Conservation (phyloP, 371 early-diverging fungal species). For the Mortierella sp. region DNA sequence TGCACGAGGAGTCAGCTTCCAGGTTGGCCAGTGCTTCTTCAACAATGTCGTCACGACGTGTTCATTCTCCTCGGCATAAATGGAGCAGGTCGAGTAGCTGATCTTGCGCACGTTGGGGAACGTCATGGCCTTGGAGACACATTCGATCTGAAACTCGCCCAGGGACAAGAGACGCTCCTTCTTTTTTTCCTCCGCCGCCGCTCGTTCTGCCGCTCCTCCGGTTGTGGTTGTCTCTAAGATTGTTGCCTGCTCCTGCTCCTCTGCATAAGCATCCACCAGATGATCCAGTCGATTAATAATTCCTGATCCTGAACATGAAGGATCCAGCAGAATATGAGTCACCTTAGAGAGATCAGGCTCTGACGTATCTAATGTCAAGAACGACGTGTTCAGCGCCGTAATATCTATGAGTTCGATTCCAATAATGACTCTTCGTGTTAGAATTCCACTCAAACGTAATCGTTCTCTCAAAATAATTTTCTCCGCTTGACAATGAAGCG, state of each 20-base stretch:
- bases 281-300: slow-evolving; percentile 91
- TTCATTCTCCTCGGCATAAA: slow-evolving; percentile 97
- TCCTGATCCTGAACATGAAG: slow-evolving; percentile 99
- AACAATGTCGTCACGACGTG: slow-evolving; percentile 86
- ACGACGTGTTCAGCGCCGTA: slow-evolving; percentile 58
- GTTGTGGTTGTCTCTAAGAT: slow-evolving; percentile 54
- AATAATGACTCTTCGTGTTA: neutral
- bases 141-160: slow-evolving; percentile 80
- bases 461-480: neutral
- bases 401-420: slow-evolving; percentile 30
- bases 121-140: slow-evolving; percentile 66
- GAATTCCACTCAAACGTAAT: neutral
- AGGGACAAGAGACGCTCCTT: slow-evolving; percentile 80
- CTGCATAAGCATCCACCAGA: slow-evolving; percentile 73
- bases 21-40: slow-evolving; percentile 63
- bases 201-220: slow-evolving; percentile 39
- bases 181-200: slow-evolving; percentile 56
- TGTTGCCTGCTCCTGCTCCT: slow-evolving; percentile 57
- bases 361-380: slow-evolving; percentile 53
- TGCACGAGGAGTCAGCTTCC: slow-evolving; percentile 70
- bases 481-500: neutral
- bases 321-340: slow-evolving; percentile 96
- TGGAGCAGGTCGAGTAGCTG: slow-evolving; percentile 97
- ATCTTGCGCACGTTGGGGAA: slow-evolving; percentile 77
- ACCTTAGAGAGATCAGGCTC: slow-evolving; percentile 64